These are phyloP conservation scores for Capronia coronata DNA, from an alignment of 2,329 filamentous ascomycete genomes.

Conservation along the genomic window DNA sequence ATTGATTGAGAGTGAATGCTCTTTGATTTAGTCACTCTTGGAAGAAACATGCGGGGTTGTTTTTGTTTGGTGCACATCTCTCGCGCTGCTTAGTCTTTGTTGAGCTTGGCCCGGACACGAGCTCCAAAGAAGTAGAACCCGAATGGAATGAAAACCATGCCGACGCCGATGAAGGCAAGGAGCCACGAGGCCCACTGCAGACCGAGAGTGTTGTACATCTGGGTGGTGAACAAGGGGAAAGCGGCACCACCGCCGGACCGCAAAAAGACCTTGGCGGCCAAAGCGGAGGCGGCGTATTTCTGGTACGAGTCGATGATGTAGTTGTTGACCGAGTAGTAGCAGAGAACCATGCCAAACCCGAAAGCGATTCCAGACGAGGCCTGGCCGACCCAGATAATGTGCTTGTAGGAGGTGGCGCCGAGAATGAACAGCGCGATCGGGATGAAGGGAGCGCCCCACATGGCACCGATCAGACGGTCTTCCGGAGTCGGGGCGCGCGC, in stretches of 20 bases:
- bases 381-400: slow-evolving; percentile 37
- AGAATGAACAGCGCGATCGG: slow-evolving; percentile 37
- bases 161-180: slow-evolving; percentile 37
- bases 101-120: slow-evolving; percentile 32
- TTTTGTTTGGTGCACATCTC: no score
- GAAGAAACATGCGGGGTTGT: no score
- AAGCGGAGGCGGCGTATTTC: slow-evolving; percentile 36
- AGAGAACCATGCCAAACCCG: slow-evolving; percentile 46
- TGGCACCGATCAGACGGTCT: slow-evolving; percentile 34
- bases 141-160: slow-evolving; percentile 38
- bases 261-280: slow-evolving; percentile 39
- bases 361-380: slow-evolving; percentile 39
- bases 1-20: no score
- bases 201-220: slow-evolving; percentile 36
- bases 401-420: slow-evolving; percentile 31
- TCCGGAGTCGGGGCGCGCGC: slow-evolving; percentile 31
- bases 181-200: slow-evolving; percentile 39
- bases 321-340: slow-evolving; percentile 36
- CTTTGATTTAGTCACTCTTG: no score
- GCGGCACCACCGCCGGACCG: slow-evolving; percentile 37
- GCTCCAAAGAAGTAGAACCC: slow-evolving; percentile 37
- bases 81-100: slow-evolving; percentile 7
- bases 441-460: slow-evolving; percentile 37
- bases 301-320: slow-evolving; percentile 32
- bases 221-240: slow-evolving; percentile 39